Conservation (phyloP, 129 eudicot genomes). For the Heracleum sosnowskyi region DNA sequence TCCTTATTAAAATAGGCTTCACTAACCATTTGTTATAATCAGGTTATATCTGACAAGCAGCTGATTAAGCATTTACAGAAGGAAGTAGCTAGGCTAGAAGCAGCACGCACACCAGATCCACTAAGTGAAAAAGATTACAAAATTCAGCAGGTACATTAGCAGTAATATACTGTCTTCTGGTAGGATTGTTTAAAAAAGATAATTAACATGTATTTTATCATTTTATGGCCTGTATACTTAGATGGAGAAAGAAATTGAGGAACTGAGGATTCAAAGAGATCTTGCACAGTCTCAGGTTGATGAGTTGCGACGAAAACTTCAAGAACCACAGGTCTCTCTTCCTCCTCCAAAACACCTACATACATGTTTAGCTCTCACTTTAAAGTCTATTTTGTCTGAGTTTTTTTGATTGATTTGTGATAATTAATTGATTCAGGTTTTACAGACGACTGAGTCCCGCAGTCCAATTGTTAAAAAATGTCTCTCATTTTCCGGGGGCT, state of each 20-base stretch:
- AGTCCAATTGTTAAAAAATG: conserved; percentile 69
- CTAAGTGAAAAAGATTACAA: conserved; percentile 62
- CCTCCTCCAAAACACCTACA: background rate
- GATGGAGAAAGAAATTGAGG: conserved; percentile 97
- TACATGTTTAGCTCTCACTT: background rate
- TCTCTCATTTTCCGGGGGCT: conserved; percentile 62
- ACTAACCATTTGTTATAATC: conserved; percentile 10
- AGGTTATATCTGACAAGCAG: conserved; percentile 93
- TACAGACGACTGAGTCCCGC: conserved; percentile 33
- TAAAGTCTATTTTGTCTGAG: background rate
- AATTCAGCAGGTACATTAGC: conserved; percentile 58
- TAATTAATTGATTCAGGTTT: conserved; percentile 22
- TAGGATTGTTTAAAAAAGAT: background rate
- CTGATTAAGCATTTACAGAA: conserved; percentile 90
- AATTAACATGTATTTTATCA: background rate
- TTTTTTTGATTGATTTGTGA: background rate
- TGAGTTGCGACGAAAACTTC: conserved; percentile 69
- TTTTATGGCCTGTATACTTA: conserved; percentile 12
- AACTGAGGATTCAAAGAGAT: conserved; percentile 83
- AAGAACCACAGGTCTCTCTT: conserved; percentile 50
- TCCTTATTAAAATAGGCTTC: background rate
- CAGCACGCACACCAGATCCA: conserved; percentile 90
- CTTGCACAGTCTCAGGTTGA: conserved; percentile 69
- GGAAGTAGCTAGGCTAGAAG: conserved; percentile 92
- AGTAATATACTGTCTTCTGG: background rate